Base-by-base conservation (phyloP, 495 filamentous ascomycete species). In the Penicillium daleae region DNA sequence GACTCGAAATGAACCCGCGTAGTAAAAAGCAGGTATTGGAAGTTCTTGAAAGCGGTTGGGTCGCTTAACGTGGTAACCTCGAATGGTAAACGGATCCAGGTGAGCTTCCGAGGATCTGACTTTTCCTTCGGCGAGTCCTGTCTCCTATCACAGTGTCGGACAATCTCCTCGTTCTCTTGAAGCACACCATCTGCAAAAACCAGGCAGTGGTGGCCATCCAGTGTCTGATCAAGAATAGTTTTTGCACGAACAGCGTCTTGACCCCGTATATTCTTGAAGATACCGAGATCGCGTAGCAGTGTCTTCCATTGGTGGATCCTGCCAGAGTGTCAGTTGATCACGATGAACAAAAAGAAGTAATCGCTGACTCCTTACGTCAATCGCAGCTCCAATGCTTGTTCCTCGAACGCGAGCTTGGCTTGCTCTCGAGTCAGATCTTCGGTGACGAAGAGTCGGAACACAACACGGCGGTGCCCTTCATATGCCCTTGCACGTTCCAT, bases 1-100 rank as follows among this genome's bases (percentile, higher is more conserved):
- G 42, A 24, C 29, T 60, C 57, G 32, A 60, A 60, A 51, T 60
- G 57, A 27, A 51, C 24, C 24, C 57, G 46, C 4, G 57, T 60
- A 39, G 32, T 50, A 39, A 60, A 60, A 15, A 60, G 44, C 4
- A 60, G 57, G 13, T 40, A 40, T 22, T 51, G 57, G 35, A 60
- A 60, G 44, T 24, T 60, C 26, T 26, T 49, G 42, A 60, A 60
- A 17, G 29, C 44, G 15, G 22, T 40, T 51, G 57, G 57, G 42
- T 60, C 39, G n/a, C 31, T 33, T 15, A 60, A 24, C 3, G 19
- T 19, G 15, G 24, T 33, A 29, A 51, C 19, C 24, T 51, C 6
- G 29, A 35, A 60, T 32, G 57, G 44, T 35, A 50, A 35, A 39
- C 29, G 35, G 29, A 60, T 60, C 26, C 39, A 32, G 15, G 8